Evolutionary conservation across 768 basidiomycete species (phyloP), one percentile per base, ranked within the genome.

Genomic region (Termitomyces titanicus): DNA sequence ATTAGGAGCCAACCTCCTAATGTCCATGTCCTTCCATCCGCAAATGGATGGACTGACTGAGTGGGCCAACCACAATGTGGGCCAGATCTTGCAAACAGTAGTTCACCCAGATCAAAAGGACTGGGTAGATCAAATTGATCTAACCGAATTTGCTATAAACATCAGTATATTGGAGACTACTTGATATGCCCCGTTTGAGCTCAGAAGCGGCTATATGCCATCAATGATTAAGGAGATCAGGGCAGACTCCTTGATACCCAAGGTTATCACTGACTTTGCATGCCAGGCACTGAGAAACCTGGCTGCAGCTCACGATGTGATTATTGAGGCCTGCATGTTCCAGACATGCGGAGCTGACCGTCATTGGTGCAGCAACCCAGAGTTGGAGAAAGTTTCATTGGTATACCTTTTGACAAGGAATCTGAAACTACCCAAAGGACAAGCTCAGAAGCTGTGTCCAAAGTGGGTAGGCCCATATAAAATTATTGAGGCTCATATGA

Each of bases 401-500:
- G 72, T 75, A 0, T 74, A 70, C 35, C 18, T 74, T 3, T 70
- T 68, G 0, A 75, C 72, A 0, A 64, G 68, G 27, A 76, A 77
- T 51, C 46, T 76, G 0, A 60, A 55, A 0, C n/a, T 74, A 13
- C 72, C 69, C 0, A 72, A 71, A 45, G 58, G 61, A 1, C 5
- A 58, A 12, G 64, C 69, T 0, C 46, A 3, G 5, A 39, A 39
- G 38, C 38, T 39, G 3, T 39, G 38, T 11, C 38, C 38, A 15
- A 39, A 39, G 18, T 39, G 38, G 38, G 18, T 39, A 5, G 38
- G 38, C 5, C 38, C 38, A 13, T 39, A 39, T 11, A 39, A 39
- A 13, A 39, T 39, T 13, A 3, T 18, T 3, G 18, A 39, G 18
- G 12, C 5, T 5, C 5, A 5, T 11, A 51, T 47, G 1, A 47